Base-by-base conservation (phyloP, 352 stramenopile genomes). In the Plasmopara halstedii region DNA sequence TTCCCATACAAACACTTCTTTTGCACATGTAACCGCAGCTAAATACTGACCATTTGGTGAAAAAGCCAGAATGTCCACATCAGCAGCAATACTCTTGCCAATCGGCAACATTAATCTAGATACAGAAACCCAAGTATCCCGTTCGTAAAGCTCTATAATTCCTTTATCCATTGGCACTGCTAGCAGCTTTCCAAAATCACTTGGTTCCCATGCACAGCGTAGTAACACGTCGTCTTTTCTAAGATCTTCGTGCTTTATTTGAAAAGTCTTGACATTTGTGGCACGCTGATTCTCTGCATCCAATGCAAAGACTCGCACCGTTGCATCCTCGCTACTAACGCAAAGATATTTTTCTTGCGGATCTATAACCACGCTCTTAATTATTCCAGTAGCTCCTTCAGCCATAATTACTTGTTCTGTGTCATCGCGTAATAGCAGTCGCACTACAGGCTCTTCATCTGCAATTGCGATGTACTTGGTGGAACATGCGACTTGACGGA, bases 31-130 rank as follows among this genome's bases (percentile, higher is more conserved):
- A 17, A 60, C 72, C 2, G 69, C 81, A 0, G 72, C 73, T 15
- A 93, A 51, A 42, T 90, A 88, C 27, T 66, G 50, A n/a, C 81
- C 81, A 49, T 93, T 90, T 0, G 78, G 73, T 7, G 81, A 93
- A 51, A 93, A 90, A 10, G 56, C 66, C 17, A 90, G 17, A 22
- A 85, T 65, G 39, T 88, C 83, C 22, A 90, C 53, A 53, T 89
- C 73, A 4, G 78, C 55, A 36, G 46, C 57, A 13, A 60, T 80
- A 33, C 70, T 85, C 20, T 63, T 72, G 34, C 66, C 68, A 17
- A 81, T 64, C 1, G 81, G 81, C 8, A 93, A 52, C 53, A 73
- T 50, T 8, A 93, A 33, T 32, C 63, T 66, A 1, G 50, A 36
- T 8, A 46, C 50, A 15, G 56, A 73, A 18, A 53, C 50, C 78